Evolutionary conservation across 352 stramenopile genomes (phyloP).

Genomic region (Phytophthora macrochlamydospora): DNA sequence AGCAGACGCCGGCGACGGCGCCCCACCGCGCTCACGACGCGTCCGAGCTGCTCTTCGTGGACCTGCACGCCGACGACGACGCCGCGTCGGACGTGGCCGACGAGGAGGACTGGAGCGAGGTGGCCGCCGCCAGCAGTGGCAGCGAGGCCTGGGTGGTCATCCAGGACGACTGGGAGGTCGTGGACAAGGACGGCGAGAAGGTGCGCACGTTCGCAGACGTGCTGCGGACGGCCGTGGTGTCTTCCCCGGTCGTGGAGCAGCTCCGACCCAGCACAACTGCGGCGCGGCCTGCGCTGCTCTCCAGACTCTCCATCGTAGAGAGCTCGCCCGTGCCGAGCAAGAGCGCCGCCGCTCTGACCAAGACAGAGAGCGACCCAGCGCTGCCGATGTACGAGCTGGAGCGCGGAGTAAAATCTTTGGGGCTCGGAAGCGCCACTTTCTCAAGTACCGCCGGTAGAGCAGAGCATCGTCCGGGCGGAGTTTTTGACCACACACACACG

Average conservation of each 20-base stretch:
- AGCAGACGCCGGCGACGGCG: conserved; percentile 18
- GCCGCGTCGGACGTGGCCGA: conserved; percentile 35
- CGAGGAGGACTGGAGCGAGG: conserved; percentile 66
- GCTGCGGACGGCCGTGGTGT: conserved; percentile 23
- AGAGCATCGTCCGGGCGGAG: background rate
- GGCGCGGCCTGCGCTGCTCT: conserved; percentile 16
- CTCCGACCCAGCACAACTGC: background rate
- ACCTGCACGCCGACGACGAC: conserved; percentile 42
- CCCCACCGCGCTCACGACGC: background rate
- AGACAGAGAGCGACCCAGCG: conserved; percentile 18
- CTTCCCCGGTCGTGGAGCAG: background rate
- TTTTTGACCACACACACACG: conserved; percentile 7
- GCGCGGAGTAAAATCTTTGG: conserved; percentile 62
- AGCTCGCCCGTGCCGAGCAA: conserved; percentile 14
- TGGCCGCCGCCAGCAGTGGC: conserved; percentile 28
- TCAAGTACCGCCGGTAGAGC: conserved; percentile 43
- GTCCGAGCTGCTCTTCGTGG: conserved; percentile 40
- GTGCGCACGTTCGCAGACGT: conserved; percentile 69
- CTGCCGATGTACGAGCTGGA: conserved; percentile 28
- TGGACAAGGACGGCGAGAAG: conserved; percentile 51
- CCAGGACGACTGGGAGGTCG: conserved; percentile 79
- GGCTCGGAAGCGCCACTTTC: conserved; percentile 50
- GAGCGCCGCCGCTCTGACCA: conserved; percentile 15
- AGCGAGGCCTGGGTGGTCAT: conserved; percentile 57
- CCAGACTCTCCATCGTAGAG: conserved; percentile 28